Evolutionary conservation across 1,139 yeast species (phyloP), one percentile per base, ranked within the genome.

Genomic region (Yamadazyma jaroonii): DNA sequence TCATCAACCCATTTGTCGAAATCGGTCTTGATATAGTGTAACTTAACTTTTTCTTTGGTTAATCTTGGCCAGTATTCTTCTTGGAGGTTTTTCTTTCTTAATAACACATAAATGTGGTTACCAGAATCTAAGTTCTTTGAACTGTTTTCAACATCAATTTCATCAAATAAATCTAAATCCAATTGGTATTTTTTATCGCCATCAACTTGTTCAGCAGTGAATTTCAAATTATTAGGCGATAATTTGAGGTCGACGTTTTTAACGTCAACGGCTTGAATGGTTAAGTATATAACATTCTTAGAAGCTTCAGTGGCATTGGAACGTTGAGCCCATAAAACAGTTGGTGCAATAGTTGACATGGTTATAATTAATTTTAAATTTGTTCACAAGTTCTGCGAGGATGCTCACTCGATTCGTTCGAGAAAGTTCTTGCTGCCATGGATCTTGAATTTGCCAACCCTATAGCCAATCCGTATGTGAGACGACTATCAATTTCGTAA

Each of bases 1-100:
- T 88, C 95, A 58, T 88, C 96, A 32, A 84, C 94, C 98, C 98
- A 92, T 63, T 83, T 86, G 68, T 90, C 96, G 56, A 92, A 92
- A 59, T 92, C 98, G 11, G 98, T 92, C 71, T 87, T 85, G 59
- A 92, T 79, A 62, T 77, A 87, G 50, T 78, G 84, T 48, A 71
- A 74, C 57, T 76, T 84, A 51, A 73, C 71, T 67, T 81, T 85
- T 54, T 78, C 87, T 67, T 81, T 86, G 46, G 84, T 84, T 61
- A 85, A 75, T 62, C 95, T 79, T 58, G 90, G 97, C 98, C 97
- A 94, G 72, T 70, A 90, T 57, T 89, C 97, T 43, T 70, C 79
- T 52, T 77, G 63, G 35, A 73, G 57, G 45, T 69, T 72, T 64
- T 82, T 77, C 76, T 92, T 87, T 64, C 86, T 74, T 50, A 89